Percentiles rank a stretch among this genome's conserved stretches.
Evolutionary conservation across 2,329 filamentous ascomycete species (phyloP).

Genomic region (Aspergillus luchuensis): DNA sequence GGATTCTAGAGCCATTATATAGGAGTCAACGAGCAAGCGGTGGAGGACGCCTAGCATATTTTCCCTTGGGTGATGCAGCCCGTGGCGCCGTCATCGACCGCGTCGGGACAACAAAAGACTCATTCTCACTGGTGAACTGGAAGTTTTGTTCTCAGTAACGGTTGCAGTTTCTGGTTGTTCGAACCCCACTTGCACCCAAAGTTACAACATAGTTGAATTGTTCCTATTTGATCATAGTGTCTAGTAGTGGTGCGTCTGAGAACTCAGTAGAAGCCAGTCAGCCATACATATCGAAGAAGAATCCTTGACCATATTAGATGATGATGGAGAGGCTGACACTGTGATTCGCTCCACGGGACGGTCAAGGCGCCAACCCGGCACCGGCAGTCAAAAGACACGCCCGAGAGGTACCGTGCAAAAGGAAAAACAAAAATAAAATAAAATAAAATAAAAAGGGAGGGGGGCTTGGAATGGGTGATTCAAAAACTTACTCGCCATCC

Average conservation of each 20-base stretch:
- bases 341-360: slow-evolving; percentile 16
- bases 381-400: slow-evolving; percentile 3
- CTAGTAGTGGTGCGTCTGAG: neutral
- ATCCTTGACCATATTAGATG: neutral
- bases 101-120: slow-evolving; percentile 13
- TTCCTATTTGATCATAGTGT: neutral
- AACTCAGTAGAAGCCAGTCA: neutral
- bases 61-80: slow-evolving; percentile 14
- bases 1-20: slow-evolving; percentile 17
- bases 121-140: slow-evolving; percentile 6
- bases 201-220: neutral
- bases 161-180: neutral
- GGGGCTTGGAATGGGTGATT: neutral
- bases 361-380: slow-evolving; percentile 13
- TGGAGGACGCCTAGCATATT: slow-evolving; percentile 2
- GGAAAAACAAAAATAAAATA: no score
- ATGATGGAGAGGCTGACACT: neutral
- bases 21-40: slow-evolving; percentile 9
- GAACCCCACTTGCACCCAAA: slow-evolving; percentile 13
- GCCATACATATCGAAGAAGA: neutral
- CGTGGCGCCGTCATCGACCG: slow-evolving; percentile 23
- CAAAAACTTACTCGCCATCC: neutral
- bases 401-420: neutral
- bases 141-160: neutral
- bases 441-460: neutral